Conservation (phyloP, 2,329 filamentous ascomycete species). For the Trichoderma afroharzianum region DNA sequence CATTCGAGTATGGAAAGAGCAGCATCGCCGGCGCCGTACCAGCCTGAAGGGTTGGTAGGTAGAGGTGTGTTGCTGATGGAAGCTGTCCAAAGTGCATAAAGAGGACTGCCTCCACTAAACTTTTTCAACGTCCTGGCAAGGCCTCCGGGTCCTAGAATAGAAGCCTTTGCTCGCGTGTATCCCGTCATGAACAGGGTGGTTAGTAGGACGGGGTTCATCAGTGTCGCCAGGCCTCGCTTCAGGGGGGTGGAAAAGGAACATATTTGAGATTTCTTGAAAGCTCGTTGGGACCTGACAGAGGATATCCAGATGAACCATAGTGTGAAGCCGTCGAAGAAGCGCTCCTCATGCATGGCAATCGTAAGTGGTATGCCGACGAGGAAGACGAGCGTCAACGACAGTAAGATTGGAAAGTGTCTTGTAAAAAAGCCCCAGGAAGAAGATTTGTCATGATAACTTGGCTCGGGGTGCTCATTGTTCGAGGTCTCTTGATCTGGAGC, state of each 20-base stretch:
- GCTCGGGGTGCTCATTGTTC: background rate
- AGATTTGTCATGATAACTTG: background rate
- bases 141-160: slow-evolving; percentile 26
- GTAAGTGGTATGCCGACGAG: slow-evolving; percentile 42
- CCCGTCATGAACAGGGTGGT: slow-evolving; percentile 43
- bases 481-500: background rate
- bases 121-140: slow-evolving; percentile 29
- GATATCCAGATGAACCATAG: slow-evolving; percentile 49
- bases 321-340: slow-evolving; percentile 43
- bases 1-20: slow-evolving; percentile 48
- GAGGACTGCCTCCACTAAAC: slow-evolving; percentile 34
- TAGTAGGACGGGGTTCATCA: slow-evolving; percentile 47
- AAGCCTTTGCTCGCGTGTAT: slow-evolving; percentile 41
- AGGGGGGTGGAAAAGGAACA: slow-evolving; percentile 14
- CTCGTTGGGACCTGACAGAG: slow-evolving; percentile 36
- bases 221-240: slow-evolving; percentile 35
- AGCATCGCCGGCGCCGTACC: slow-evolving; percentile 47
- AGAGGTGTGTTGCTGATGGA: slow-evolving; percentile 14
- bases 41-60: slow-evolving; percentile 21
- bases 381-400: slow-evolving; percentile 32
- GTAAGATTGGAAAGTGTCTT: slow-evolving; percentile 26
- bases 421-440: slow-evolving; percentile 15
- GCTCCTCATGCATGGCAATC: slow-evolving; percentile 29
- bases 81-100: slow-evolving; percentile 36
- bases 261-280: slow-evolving; percentile 29